phyloP scores from a whole-genome alignment of 768 basidiomycete genomes.

The Hortiboletus campestris region DNA sequence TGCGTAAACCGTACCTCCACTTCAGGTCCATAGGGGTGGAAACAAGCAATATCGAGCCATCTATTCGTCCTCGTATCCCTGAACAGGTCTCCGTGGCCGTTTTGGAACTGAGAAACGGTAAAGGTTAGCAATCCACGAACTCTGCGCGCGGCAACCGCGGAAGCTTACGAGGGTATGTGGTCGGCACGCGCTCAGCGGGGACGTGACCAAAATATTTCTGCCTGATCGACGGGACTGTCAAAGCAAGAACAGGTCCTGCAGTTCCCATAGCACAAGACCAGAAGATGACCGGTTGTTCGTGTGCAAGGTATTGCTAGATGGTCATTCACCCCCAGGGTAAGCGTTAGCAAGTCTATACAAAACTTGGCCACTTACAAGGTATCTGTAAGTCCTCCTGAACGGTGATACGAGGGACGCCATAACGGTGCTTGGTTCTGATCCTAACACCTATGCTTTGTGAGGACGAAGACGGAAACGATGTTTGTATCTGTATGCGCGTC shows the following conservation, averaged over 20 bases:
- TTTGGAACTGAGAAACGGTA: slow-evolving; percentile 54
- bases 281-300: slow-evolving; percentile 89
- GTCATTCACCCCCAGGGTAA: neutral
- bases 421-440: neutral
- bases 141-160: neutral
- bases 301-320: slow-evolving; percentile 80
- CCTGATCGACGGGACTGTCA: slow-evolving; percentile 78
- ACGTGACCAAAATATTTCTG: slow-evolving; percentile 65
- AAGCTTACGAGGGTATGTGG: slow-evolving; percentile 74
- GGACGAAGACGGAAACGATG: slow-evolving; percentile 16
- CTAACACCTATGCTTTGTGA: neutral
- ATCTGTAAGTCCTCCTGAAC: slow-evolving; percentile 29
- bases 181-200: slow-evolving; percentile 66
- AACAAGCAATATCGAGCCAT: neutral
- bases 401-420: slow-evolving; percentile 33
- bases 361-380: slow-evolving; percentile 21
- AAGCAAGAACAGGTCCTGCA: slow-evolving; percentile 71
- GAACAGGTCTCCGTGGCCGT: slow-evolving; percentile 62
- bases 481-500: slow-evolving; percentile 21
- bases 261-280: slow-evolving; percentile 76
- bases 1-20: slow-evolving; percentile 6
- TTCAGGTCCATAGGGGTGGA: neutral
- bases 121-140: neutral
- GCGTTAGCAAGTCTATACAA: neutral
- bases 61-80: slow-evolving; percentile 72